A percentile compares a stretch with the other conserved stretches of the same genome.
These are phyloP conservation scores for Phragmites australis DNA, from an alignment of 176 grass and related monocot genomes.

Conservation along the genomic window DNA sequence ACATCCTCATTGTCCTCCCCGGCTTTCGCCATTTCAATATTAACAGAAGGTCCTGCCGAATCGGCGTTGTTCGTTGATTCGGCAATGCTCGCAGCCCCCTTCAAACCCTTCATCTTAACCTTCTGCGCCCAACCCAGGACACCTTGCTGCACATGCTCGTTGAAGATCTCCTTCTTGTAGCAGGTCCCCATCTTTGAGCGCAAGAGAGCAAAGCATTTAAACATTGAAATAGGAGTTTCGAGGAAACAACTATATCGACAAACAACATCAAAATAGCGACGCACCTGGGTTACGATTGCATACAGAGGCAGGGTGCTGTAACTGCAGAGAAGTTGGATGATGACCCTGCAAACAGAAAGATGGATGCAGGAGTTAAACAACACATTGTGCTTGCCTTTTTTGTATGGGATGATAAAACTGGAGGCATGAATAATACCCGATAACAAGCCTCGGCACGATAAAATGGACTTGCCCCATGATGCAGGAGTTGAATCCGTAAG, in stretches of 20 bases:
- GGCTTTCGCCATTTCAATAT: conserved; percentile 37
- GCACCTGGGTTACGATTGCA: conserved; percentile 89
- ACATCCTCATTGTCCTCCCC: neutral
- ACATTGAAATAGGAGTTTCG: neutral
- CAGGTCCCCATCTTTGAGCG: conserved; percentile 76
- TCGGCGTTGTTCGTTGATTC: neutral
- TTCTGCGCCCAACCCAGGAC: conserved; percentile 75
- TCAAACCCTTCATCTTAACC: conserved; percentile 49
- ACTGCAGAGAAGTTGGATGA: conserved; percentile 88
- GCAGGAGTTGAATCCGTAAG: conserved; percentile 81
- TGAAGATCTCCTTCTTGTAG: conserved; percentile 87
- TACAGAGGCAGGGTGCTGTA: conserved; percentile 90
- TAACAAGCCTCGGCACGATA: conserved; percentile 86
- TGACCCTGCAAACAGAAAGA: conserved; percentile 40
- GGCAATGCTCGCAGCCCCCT: neutral
- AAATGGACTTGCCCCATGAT: conserved; percentile 86
- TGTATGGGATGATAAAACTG: neutral
- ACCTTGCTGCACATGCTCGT: conserved; percentile 71
- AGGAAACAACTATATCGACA: neutral
- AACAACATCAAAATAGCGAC: neutral
- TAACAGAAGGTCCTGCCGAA: conserved; percentile 30
- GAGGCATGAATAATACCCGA: conserved; percentile 62
- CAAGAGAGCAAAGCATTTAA: conserved; percentile 27
- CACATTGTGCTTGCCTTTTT: neutral
- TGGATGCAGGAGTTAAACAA: neutral